Evolutionary conservation across 1,284 basidiomycete species (phyloP), one percentile per base, ranked within the genome.

Genomic region (Ganoderma multipileum): DNA sequence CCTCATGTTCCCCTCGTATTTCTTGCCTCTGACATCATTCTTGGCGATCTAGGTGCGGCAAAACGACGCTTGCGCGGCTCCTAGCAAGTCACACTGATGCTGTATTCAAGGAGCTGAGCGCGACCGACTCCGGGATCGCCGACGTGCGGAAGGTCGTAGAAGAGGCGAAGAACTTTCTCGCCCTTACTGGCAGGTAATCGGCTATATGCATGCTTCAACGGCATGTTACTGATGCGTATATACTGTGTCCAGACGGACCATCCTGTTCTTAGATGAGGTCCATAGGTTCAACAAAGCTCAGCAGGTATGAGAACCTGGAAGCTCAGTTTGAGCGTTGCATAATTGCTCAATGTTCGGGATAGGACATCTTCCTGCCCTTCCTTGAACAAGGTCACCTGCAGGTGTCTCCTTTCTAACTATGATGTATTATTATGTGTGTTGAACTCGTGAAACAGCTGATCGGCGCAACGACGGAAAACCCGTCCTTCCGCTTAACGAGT

Each of bases 391-490:
- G 94, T 2, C 87, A 88, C 72, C 87, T 95, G 28, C 91, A 92
- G 79, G 90, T 89, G 69, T 63, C n/a, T 74, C 74, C 28, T 60
- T 69, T 66, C 66, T 76, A 41, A 66, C 70, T 28, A 69, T 72
- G n/a, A 71, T 26, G 68, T 67, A 36, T 30, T 20, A 5, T 30
- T 33, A 63, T 60, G 42, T 16, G 44, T 23, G 36, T n/a, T 61
- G 71, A 77, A 6, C 67, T 18, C 26, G 8, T 72, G 65, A 66
- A 60, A 23, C 63, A 91, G 85, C 83, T 97, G 42, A 89, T 97
- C 70, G 94, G 94, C 20, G 95, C 95, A 0, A 97, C 95, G 2
- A 97, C 95, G 0, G 95, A 97, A 79, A 97, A 97, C 75, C 95
- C 95, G 0, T 95, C 93, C 1, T 97, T 97, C 83, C 94, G 92